Evolutionary conservation across 2,329 filamentous ascomycete genomes (phyloP).

Genomic region (Zasmidium cellare): DNA sequence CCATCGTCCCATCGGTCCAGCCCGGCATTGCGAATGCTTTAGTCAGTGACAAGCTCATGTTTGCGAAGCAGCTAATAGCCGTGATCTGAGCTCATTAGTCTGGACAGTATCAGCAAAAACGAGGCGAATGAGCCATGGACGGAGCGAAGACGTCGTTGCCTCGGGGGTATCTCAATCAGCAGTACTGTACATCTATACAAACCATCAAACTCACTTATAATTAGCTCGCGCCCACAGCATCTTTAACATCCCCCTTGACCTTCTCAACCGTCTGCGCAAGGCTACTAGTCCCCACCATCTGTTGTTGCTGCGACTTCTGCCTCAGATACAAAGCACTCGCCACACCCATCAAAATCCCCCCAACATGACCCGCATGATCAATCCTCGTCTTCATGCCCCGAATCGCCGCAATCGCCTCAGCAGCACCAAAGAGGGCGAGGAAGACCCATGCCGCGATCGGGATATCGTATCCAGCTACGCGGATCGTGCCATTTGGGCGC

Average conservation of each 20-base stretch:
- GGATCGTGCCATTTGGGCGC: constrained; percentile 28
- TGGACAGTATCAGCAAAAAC: no score
- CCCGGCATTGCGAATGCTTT: no score
- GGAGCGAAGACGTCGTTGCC: neutral
- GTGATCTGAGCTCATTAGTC: no score
- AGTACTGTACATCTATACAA: neutral
- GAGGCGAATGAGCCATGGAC: no score
- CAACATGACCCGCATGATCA: constrained; percentile 39
- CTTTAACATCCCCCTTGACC: neutral
- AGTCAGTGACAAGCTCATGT: no score
- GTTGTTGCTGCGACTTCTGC: neutral
- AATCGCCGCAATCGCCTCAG: constrained; percentile 28
- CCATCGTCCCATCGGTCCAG: no score
- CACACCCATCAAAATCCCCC: constrained; percentile 28
- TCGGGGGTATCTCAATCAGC: constrained; percentile 1
- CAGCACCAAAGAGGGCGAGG: constrained; percentile 35
- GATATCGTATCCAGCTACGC: constrained; percentile 31
- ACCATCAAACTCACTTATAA: neutral
- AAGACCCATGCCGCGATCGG: constrained; percentile 39
- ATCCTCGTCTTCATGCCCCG: constrained; percentile 26
- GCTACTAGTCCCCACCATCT: neutral
- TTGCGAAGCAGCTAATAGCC: no score
- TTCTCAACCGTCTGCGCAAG: neutral
- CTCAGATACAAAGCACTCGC: constrained; percentile 12
- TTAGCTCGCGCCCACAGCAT: neutral